Evolutionary conservation across 805 yeast species (phyloP).

Genomic region (Millerozyma acaciae): DNA sequence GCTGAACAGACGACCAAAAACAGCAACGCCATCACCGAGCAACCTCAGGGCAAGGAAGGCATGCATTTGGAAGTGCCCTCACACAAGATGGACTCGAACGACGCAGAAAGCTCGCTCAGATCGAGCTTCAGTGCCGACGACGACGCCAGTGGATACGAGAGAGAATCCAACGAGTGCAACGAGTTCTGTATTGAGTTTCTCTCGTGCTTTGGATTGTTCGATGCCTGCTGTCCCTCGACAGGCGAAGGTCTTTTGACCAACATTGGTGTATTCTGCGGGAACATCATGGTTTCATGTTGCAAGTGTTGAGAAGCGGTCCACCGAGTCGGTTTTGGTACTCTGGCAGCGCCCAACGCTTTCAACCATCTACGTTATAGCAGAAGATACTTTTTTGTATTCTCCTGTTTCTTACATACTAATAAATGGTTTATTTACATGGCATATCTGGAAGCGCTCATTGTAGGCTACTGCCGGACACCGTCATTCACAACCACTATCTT

Average conservation of each 20-base stretch:
- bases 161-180: constrained; percentile 37
- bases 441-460: too few species aligned
- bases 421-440: too few species aligned
- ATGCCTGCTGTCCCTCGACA: constrained; percentile 37
- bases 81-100: constrained; percentile 1
- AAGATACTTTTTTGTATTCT: too few species aligned
- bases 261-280: constrained; percentile 35
- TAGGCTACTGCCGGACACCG: too few species aligned
- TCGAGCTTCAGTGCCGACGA: constrained; percentile 22
- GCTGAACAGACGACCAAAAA: neutral
- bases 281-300: constrained; percentile 30
- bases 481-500: too few species aligned
- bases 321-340: too few species aligned
- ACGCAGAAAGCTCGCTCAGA: constrained; percentile 8
- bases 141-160: constrained; percentile 33
- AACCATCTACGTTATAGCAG: too few species aligned
- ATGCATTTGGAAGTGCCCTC: constrained; percentile 9
- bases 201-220: constrained; percentile 38
- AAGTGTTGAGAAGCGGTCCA: too few species aligned
- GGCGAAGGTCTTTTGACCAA: constrained; percentile 40
- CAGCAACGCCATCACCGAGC: neutral
- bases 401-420: too few species aligned
- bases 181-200: constrained; percentile 38
- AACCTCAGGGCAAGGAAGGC: constrained; percentile 4
- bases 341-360: too few species aligned